phyloP scores from a whole-genome alignment of 2,329 filamentous ascomycete genomes.

The Ascochyta pisi region DNA sequence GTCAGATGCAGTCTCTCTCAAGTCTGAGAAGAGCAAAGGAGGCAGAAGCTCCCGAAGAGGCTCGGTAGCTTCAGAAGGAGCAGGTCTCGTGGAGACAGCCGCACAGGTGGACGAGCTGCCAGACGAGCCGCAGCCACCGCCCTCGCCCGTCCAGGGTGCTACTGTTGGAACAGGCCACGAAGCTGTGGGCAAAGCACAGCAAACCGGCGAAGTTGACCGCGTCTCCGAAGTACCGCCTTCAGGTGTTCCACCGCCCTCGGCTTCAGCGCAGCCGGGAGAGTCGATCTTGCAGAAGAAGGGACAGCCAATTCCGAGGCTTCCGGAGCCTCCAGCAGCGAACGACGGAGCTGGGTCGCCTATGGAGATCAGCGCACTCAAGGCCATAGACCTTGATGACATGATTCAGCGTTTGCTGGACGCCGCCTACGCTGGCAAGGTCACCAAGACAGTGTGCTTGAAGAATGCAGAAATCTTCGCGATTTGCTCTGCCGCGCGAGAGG shows the following conservation, averaged over 20 bases:
- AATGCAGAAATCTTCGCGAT: conserved; percentile 97
- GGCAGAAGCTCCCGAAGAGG: conserved; percentile 44
- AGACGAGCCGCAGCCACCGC: conserved; percentile 63
- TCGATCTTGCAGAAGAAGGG: conserved; percentile 89
- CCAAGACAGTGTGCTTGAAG: conserved; percentile 95
- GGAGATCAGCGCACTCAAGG: conserved; percentile 88
- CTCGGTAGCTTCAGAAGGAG: conserved; percentile 44
- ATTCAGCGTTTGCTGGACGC: conserved; percentile 94
- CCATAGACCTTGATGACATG: conserved; percentile 95
- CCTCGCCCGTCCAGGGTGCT: conserved; percentile 84
- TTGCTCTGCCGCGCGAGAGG: conserved; percentile 85
- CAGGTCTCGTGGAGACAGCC: conserved; percentile 37
- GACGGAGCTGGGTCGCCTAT: conserved; percentile 66
- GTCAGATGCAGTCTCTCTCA: conserved; percentile 76
- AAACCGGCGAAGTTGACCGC: conserved; percentile 88
- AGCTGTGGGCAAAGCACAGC: conserved; percentile 80
- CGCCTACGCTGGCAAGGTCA: conserved; percentile 94
- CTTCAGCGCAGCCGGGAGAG: conserved; percentile 75
- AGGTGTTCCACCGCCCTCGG: conserved; percentile 62
- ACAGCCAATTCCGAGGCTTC: conserved; percentile 69
- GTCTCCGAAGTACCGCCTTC: conserved; percentile 90
- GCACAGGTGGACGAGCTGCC: conserved; percentile 43
- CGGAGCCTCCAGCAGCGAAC: conserved; percentile 56
- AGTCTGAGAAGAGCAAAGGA: conserved; percentile 68
- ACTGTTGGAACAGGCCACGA: conserved; percentile 76